Percentiles rank a stretch among this genome's conserved stretches.
These are phyloP conservation scores for Goniomonas avonlea DNA, from an alignment of 78 protist genomes.

Conservation along the genomic window DNA sequence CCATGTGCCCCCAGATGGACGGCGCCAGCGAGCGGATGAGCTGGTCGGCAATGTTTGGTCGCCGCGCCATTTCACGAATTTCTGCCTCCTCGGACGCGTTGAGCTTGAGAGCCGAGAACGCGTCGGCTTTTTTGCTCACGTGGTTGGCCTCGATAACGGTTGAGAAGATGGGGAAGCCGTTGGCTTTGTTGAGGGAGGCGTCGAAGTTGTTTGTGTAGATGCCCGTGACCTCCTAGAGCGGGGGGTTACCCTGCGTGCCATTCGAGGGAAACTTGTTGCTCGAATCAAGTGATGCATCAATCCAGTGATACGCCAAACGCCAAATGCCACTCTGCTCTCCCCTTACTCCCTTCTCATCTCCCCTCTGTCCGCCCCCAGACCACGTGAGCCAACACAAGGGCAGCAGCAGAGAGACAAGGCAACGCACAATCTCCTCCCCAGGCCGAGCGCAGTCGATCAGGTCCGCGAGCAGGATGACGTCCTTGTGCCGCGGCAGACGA, in stretches of 20 bases:
- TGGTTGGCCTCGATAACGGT: conserved; percentile 83
- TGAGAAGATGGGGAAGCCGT: conserved; percentile 96
- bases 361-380: no score
- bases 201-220: conserved; percentile 61
- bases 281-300: no score
- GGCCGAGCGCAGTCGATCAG: conserved; percentile 88
- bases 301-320: no score
- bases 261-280: no score
- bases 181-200: conserved; percentile 54
- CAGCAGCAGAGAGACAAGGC: not conserved
- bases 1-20: conserved; percentile 93
- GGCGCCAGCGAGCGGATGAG: conserved; percentile 92
- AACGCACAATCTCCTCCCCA: conserved; percentile 86
- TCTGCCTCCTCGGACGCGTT: conserved; percentile 76
- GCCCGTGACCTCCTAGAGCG: conserved; percentile 37
- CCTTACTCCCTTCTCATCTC: no score
- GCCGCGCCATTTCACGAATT: conserved; percentile 55
- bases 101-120: conserved; percentile 35
- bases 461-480: conserved; percentile 81
- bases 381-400: not conserved
- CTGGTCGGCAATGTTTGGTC: conserved; percentile 15
- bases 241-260: no score
- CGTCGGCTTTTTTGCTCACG: conserved; percentile 51
- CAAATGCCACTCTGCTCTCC: no score
- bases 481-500: conserved; percentile 93